A percentile compares a stretch with the other conserved stretches of the same genome.
phyloP scores from a whole-genome alignment of 192 early-diverging fungal species.

The Backusella westeae region DNA sequence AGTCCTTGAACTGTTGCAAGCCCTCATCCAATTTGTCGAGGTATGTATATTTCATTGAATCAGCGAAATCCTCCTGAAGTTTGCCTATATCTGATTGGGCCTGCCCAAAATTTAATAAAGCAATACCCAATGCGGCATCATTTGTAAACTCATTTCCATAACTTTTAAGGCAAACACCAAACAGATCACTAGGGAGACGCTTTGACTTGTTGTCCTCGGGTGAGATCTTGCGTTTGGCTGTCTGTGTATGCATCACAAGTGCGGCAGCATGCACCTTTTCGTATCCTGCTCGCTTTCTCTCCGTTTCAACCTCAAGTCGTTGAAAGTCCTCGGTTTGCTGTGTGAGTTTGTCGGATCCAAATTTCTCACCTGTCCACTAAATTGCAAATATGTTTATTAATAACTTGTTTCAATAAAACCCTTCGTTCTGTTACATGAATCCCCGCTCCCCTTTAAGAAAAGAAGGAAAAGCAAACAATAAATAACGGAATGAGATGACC shows the following conservation, averaged over 20 bases:
- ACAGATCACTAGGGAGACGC: conserved; percentile 59
- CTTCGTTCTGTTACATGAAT: background rate
- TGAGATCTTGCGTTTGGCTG: conserved; percentile 68
- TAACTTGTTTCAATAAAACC: background rate
- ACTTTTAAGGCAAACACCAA: conserved; percentile 61
- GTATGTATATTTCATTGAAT: conserved; percentile 34
- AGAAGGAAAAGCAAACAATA: background rate
- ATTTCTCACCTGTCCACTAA: conserved; percentile 78
- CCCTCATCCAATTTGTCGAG: conserved; percentile 43
- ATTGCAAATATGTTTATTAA: background rate
- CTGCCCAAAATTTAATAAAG: conserved; percentile 50
- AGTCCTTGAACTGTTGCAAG: conserved; percentile 50
- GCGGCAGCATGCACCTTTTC: conserved; percentile 63
- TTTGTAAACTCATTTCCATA: conserved; percentile 54
- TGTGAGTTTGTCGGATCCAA: conserved; percentile 67
- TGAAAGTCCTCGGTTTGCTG: conserved; percentile 84
- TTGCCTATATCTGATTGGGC: conserved; percentile 43
- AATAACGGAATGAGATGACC: background rate
- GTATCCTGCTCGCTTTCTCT: conserved; percentile 58
- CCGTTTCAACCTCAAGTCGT: conserved; percentile 73
- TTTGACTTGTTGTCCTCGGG: conserved; percentile 63
- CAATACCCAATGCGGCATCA: conserved; percentile 41
- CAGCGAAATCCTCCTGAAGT: conserved; percentile 48
- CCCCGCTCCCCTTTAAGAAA: background rate
- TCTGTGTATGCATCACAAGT: conserved; percentile 39